Evolutionary conservation across 2,329 filamentous ascomycete species (phyloP).

Genomic region (Fusarium verticillioides): DNA sequence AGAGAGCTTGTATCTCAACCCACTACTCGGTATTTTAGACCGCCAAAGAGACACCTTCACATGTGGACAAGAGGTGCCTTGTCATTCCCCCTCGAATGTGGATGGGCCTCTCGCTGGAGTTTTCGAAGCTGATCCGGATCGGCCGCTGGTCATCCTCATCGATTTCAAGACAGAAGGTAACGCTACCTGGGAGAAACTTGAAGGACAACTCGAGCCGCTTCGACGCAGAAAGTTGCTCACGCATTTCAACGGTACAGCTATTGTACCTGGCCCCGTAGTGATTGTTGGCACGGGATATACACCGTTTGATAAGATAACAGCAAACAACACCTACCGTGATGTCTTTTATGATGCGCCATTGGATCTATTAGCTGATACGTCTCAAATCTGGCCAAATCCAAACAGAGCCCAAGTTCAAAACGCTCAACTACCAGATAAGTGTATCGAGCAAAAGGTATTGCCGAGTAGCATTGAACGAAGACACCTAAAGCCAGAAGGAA

Average conservation of each 20-base stretch:
- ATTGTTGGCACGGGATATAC: not conserved
- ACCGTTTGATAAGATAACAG: not conserved
- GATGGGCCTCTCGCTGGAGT: not conserved
- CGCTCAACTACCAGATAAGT: not conserved
- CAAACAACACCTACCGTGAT: not conserved
- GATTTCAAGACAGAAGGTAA: not conserved
- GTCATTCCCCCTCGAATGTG: not conserved
- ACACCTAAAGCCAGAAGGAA: not conserved
- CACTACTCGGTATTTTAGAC: not conserved
- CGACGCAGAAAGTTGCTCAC: not conserved
- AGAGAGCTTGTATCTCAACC: not conserved
- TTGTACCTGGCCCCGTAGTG: not conserved
- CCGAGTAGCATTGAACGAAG: not conserved
- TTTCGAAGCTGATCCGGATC: not conserved
- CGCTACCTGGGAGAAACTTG: not conserved
- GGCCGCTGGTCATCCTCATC: not conserved
- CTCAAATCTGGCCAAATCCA: not conserved
- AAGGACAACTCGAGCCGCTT: not conserved
- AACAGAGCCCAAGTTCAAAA: not conserved
- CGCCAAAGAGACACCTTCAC: not conserved
- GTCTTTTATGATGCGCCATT: not conserved
- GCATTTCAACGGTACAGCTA: not conserved
- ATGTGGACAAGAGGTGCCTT: not conserved
- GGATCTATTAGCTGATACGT: not conserved
- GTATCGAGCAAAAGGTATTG: not conserved